Base-by-base conservation (phyloP, 2,329 filamentous ascomycete genomes). In the Magnaporthiopsis poae region DNA sequence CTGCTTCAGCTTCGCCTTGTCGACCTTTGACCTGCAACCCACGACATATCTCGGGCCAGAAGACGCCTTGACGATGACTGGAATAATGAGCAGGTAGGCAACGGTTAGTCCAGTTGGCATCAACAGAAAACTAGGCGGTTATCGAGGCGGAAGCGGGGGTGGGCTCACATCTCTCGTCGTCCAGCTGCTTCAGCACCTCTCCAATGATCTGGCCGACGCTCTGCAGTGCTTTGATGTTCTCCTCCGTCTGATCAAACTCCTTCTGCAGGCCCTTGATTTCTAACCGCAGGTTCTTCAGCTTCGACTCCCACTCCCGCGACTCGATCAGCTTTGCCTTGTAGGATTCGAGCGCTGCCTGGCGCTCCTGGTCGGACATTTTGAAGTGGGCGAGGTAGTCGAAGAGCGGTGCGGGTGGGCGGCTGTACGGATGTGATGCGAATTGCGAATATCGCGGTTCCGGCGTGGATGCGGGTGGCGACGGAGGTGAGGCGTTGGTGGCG, bases 181-280 rank as follows among this genome's bases (percentile, higher is more conserved):
- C 95, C 70, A 99, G 85, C 82, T 99, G 96, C 83, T 99, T 99
- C 75, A 99, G 82, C 69, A 99, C 96, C 80, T 99, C 95, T 73
- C 95, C 95, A 78, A 99, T 98, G 79, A 99, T 99, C 82, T 99
- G 95, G 64, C 95, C 95, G 66, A 99, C 95, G 78, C 95, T 98
- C 82, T 99, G 95, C 75, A 99, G 82, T 71, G 95, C 95, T 84
- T 99, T 99, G 84, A 99, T 98, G 81, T 98, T 98, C 71, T 99
- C 96, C 77, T 99, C 95, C 66, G 95, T 98, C 72, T 94, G 88
- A 77, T 99, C 94, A 75, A 93, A 99, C 74, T 98, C 93, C 75
- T 90, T 92, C 77, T 96, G 92, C 66, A 98, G 80, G 68, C 90
- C 92, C 82, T 98, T 99, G 79, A 99, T 97, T 72, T 97, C 95